Percentiles rank a stretch among this genome's conserved stretches.
phyloP scores from a whole-genome alignment of 306 rosid genomes.

The Vigna hirtella region DNA sequence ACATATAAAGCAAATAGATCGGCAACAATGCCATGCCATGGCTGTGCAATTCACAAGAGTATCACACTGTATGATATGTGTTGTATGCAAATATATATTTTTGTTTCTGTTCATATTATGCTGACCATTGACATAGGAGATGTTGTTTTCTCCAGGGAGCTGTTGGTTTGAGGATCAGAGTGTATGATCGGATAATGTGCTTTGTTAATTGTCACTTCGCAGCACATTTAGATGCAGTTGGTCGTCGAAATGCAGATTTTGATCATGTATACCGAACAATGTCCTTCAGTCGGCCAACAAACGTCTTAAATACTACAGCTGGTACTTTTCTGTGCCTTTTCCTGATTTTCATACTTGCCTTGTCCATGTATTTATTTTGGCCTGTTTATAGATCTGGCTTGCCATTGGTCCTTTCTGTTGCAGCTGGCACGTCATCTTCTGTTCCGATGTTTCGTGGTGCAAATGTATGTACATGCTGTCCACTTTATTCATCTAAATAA shows the following conservation, averaged over 20 bases:
- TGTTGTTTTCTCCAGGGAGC: constrained; percentile 86
- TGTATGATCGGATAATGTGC: constrained; percentile 81
- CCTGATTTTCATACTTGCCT: constrained; percentile 59
- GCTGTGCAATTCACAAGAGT: constrained; percentile 22
- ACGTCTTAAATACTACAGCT: constrained; percentile 60
- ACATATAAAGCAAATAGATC: not conserved
- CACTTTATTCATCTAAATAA: constrained; percentile 44
- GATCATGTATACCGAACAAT: constrained; percentile 90
- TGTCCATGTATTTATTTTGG: constrained; percentile 62
- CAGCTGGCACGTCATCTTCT: constrained; percentile 82
- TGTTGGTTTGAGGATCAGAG: constrained; percentile 94
- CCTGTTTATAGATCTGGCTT: constrained; percentile 77
- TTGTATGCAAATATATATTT: constrained; percentile 18
- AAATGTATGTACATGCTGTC: constrained; percentile 67
- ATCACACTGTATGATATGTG: constrained; percentile 10
- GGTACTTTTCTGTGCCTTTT: constrained; percentile 69
- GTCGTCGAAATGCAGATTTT: constrained; percentile 94
- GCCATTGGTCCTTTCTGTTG: constrained; percentile 81
- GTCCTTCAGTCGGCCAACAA: constrained; percentile 78
- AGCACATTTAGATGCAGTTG: constrained; percentile 93
- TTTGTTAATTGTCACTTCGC: constrained; percentile 99
- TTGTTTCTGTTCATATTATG: constrained; percentile 29
- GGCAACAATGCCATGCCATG: constrained; percentile 11
- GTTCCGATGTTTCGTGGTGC: constrained; percentile 65
- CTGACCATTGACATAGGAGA: constrained; percentile 50